These are phyloP conservation scores for Puya raimondii DNA, from an alignment of 176 grass and related monocot species.

Conservation along the genomic window DNA sequence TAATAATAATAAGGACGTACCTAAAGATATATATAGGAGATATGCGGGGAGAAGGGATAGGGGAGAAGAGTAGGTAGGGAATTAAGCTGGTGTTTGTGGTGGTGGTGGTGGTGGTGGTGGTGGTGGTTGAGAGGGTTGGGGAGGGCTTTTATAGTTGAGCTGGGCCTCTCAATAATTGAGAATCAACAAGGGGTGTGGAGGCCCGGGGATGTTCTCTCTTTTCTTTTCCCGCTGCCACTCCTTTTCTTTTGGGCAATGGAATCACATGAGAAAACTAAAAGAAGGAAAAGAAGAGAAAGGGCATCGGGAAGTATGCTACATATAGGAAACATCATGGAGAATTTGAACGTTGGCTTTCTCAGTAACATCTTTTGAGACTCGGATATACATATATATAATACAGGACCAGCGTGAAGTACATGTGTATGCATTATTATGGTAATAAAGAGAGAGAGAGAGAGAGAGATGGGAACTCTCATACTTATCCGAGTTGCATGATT, in stretches of 20 bases:
- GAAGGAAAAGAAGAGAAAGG: conserved; percentile 10
- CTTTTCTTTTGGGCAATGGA: conserved; percentile 10
- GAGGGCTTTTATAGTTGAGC: conserved; percentile 12
- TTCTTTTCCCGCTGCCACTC: not conserved
- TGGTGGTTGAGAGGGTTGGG: not conserved
- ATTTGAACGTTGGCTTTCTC: conserved; percentile 7
- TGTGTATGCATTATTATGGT: conserved; percentile 6
- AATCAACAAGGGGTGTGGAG: not conserved
- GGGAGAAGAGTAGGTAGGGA: not conserved
- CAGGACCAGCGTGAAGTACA: not conserved
- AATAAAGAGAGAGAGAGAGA: not conserved
- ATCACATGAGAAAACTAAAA: conserved; percentile 22
- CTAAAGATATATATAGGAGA: too few species aligned
- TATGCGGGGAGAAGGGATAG: not conserved
- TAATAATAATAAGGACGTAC: too few species aligned
- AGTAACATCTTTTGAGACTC: conserved; percentile 11
- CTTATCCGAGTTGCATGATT: too few species aligned
- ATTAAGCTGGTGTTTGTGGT: not conserved
- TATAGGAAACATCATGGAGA: not conserved
- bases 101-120: not conserved
- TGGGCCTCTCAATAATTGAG: conserved; percentile 1
- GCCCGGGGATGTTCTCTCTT: conserved; percentile 14
- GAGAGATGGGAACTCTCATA: not conserved
- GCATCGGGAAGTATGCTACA: conserved; percentile 3
- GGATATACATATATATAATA: not conserved